phyloP scores from a whole-genome alignment of 148 eudicot genomes.

The Tetragonia tetragonoides region DNA sequence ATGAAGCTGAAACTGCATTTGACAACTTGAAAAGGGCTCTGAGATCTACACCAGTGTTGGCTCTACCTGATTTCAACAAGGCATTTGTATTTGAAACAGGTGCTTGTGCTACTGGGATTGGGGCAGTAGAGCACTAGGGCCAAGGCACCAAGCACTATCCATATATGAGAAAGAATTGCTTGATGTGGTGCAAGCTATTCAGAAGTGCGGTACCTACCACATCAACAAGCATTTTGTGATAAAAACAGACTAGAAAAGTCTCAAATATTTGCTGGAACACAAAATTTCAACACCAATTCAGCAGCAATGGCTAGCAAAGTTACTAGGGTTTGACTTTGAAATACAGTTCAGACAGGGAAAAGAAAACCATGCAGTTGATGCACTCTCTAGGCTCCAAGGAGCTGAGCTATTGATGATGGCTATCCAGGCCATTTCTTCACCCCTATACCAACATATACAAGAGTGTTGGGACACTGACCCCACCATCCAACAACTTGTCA shows the following conservation, averaged over 20 bases:
- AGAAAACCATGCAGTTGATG: neutral
- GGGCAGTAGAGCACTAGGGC: slow-evolving; percentile 11
- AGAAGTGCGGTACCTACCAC: slow-evolving; percentile 15
- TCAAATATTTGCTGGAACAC: neutral
- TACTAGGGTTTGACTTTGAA: neutral
- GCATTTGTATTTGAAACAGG: neutral
- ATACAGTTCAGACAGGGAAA: neutral
- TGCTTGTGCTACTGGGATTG: neutral
- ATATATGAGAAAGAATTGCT: slow-evolving; percentile 18
- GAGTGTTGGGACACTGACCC: neutral
- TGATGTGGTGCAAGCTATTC: slow-evolving; percentile 3
- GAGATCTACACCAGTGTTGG: neutral
- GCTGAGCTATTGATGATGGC: neutral
- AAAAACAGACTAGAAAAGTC: slow-evolving; percentile 4
- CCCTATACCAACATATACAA: neutral
- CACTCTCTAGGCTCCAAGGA: neutral
- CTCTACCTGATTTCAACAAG: neutral
- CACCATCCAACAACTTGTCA: neutral
- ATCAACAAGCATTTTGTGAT: neutral
- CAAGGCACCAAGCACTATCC: neutral
- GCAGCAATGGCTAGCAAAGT: neutral
- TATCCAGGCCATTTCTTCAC: neutral
- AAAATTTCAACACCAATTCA: slow-evolving; percentile 5
- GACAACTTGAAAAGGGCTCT: neutral
- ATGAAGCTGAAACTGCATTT: neutral